A percentile compares a stretch with the other conserved stretches of the same genome.
phyloP scores from a whole-genome alignment of 169 alveolate species.

The Prorocentrum cordatum region DNA sequence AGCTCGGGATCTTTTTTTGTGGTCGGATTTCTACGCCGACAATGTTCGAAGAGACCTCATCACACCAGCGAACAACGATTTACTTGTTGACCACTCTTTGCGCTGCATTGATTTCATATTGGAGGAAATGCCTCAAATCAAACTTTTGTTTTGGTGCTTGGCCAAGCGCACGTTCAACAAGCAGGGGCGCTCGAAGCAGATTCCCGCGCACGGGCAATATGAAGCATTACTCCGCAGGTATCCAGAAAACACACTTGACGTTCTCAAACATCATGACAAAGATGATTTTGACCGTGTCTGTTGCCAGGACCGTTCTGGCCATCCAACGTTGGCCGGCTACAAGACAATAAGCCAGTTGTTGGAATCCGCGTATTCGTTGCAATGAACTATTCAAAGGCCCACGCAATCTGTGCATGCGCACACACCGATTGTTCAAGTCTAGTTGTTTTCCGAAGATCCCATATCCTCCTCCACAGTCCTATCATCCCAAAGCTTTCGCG shows the following conservation, averaged over 20 bases:
- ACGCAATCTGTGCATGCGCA: no score
- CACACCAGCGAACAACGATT: neutral
- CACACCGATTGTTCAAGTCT: no score
- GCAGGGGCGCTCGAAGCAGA: neutral
- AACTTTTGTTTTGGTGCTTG: neutral
- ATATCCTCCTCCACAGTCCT: no score
- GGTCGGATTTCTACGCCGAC: neutral
- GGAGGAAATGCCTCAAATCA: neutral
- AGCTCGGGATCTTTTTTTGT: neutral
- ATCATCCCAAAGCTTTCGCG: no score
- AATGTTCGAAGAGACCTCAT: neutral
- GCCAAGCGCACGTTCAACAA: neutral
- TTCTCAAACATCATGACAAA: neutral
- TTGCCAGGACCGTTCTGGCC: constrained; percentile 5
- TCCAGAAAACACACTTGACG: neutral
- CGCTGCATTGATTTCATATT: neutral
- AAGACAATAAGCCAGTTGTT: neutral
- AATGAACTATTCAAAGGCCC: no score
- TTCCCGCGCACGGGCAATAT: neutral
- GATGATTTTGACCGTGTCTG: neutral
- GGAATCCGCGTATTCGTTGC: no score
- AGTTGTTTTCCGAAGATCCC: no score
- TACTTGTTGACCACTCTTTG: neutral
- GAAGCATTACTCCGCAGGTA: neutral
- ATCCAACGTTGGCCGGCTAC: neutral